Evolutionary conservation across 768 basidiomycete genomes (phyloP), one percentile per base, ranked within the genome.

Genomic region (Tubosaeta sp.): DNA sequence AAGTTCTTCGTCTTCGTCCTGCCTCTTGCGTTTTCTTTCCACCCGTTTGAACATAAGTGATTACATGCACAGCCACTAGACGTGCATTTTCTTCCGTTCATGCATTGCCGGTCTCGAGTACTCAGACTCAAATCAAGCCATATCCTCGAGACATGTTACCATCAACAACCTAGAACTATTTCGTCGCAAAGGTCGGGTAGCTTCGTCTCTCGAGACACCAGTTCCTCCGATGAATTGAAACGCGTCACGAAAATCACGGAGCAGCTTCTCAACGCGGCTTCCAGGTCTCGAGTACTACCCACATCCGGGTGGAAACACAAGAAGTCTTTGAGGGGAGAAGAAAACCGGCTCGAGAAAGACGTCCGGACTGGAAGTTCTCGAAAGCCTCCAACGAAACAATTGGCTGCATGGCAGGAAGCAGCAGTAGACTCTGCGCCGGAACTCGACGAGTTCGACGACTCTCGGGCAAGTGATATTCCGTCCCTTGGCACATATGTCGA

Each of bases 41-140:
- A 88, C 75, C 53, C 89, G 81, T 70, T 91, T 91, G 75, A 88
- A 89, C 88, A 91, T 91, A 4, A 27, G 42, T 22, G 19, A 6
- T n/a, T n/a, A n/a, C n/a, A n/a, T n/a, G 55, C 48, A 70, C 44
- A 64, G 69, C 65, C 69, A 67, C 67, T 43, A 7, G 35, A 3
- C 19, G 39, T 22, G 22, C 51, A 34, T 59, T 65, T 68, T 64
- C 62, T 52, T 59, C 56, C 57, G 56, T 59, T 57, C 69, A 67
- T 72, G 69, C 62, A 61, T 55, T 48, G 59, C 49, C 65, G 56
- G 41, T 34, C 51, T 19, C 69, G 57, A 47, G 43, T 47, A 12
- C 29, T 59, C 19, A 47, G 45, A 55, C 61, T 63, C 52, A 58
- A 50, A 39, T 48, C 58, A 8, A 31, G 26, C 19, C 57, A 41